Evolutionary conservation across 164 flowering plant genomes (phyloP).

Genomic region (Taxillus chinensis): DNA sequence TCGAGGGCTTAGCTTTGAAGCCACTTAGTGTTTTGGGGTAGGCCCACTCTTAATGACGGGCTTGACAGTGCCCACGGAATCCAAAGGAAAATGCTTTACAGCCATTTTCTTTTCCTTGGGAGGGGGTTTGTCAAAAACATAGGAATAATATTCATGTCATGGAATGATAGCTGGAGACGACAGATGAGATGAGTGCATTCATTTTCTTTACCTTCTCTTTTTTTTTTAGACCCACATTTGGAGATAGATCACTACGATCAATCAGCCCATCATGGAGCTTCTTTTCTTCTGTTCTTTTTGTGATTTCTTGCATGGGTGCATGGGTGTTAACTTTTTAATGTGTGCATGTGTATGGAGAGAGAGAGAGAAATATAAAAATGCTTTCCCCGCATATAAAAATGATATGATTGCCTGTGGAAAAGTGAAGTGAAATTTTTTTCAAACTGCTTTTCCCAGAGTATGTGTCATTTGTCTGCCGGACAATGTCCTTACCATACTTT

Average conservation of each 20-base stretch:
- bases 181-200: conserved; percentile 5
- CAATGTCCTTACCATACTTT: background rate
- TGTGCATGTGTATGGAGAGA: conserved; percentile 2
- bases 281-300: conserved; percentile 17
- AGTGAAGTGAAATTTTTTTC: background rate
- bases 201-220: conserved; percentile 18
- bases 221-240: background rate
- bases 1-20: conserved; percentile 14
- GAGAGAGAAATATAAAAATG: background rate
- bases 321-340: background rate
- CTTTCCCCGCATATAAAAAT: background rate
- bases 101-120: conserved; percentile 16
- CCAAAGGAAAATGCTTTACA: conserved; percentile 33
- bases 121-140: background rate
- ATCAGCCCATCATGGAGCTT: conserved; percentile 24
- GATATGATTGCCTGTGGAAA: background rate
- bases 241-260: background rate
- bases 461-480: background rate
- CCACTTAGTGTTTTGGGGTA: conserved; percentile 16
- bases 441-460: background rate
- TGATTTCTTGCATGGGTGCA: conserved; percentile 18
- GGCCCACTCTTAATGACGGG: conserved; percentile 18
- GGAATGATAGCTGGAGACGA: conserved; percentile 7
- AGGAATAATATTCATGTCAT: conserved; percentile 2
- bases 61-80: conserved; percentile 50